Evolutionary conservation across 345 rosid species (phyloP).

Genomic region (Euphorbia pulcherrima): DNA sequence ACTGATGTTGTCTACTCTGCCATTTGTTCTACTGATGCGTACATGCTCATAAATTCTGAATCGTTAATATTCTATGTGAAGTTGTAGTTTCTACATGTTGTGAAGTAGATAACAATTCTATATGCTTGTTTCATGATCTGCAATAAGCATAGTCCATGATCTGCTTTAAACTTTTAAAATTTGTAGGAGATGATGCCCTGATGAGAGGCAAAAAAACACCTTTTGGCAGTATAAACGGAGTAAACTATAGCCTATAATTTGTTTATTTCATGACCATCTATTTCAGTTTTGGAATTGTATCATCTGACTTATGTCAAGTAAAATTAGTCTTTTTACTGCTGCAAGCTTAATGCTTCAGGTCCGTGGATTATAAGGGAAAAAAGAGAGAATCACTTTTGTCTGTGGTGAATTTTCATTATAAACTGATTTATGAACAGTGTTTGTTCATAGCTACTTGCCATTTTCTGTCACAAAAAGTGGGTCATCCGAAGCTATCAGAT

Average conservation of each 20-base stretch:
- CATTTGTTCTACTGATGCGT: too few relatives aligned
- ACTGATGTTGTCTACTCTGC: background rate
- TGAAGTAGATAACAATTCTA: background rate
- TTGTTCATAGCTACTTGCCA: background rate
- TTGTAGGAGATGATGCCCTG: background rate
- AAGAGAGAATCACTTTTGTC: background rate
- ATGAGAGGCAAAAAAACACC: background rate
- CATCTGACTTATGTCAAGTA: background rate
- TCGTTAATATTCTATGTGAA: background rate
- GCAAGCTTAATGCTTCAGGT: background rate
- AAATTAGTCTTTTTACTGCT: background rate
- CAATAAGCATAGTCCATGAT: background rate
- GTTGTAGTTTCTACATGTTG: background rate
- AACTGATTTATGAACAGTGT: background rate
- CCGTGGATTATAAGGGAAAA: background rate
- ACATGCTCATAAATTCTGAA: background rate
- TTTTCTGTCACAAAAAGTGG: background rate
- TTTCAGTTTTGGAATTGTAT: background rate
- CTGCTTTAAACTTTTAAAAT: background rate
- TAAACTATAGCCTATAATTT: background rate
- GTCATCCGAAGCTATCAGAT: background rate
- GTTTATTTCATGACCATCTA: background rate
- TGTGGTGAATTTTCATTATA: background rate
- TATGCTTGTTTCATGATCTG: background rate
- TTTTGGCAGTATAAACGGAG: background rate